Evolutionary conservation across 257 asterid genomes (phyloP).

Genomic region (Ballota nigra): DNA sequence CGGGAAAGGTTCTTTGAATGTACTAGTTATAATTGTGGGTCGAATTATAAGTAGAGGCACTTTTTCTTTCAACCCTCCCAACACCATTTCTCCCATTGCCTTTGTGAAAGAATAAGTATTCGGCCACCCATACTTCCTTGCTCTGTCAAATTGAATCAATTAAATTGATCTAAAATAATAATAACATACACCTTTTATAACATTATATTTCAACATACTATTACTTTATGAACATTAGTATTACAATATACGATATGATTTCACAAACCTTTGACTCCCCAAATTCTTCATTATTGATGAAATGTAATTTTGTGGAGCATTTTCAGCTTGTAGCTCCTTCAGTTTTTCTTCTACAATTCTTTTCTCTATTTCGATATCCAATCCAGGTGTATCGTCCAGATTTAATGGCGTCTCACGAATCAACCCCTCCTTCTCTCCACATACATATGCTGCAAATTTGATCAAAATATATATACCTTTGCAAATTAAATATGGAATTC

Average conservation of each 20-base stretch:
- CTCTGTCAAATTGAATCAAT: constrained; percentile 28
- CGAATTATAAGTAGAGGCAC: constrained; percentile 44
- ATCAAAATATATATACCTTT: no score
- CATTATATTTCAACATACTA: no score
- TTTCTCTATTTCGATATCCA: constrained; percentile 34
- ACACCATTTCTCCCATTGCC: constrained; percentile 69
- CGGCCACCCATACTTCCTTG: constrained; percentile 61
- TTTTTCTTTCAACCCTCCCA: constrained; percentile 29
- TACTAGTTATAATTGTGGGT: constrained; percentile 53
- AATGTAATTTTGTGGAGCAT: constrained; percentile 21
- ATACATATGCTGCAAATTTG: constrained; percentile 35
- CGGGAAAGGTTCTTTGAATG: constrained; percentile 56
- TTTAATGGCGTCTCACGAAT: constrained; percentile 32
- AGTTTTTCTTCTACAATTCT: constrained; percentile 9
- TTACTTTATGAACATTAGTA: no score
- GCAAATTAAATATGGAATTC: no score
- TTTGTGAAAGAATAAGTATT: constrained; percentile 60
- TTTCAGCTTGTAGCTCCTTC: constrained; percentile 11
- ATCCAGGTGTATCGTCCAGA: constrained; percentile 28
- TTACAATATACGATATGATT: no score
- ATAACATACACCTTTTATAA: background rate
- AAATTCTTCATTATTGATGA: constrained; percentile 33
- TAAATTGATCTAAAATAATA: background rate
- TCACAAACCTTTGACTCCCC: constrained; percentile 38
- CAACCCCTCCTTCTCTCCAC: constrained; percentile 48